Conservation (phyloP, 805 yeast species). For the Groenewaldozyma tartarivorans region DNA sequence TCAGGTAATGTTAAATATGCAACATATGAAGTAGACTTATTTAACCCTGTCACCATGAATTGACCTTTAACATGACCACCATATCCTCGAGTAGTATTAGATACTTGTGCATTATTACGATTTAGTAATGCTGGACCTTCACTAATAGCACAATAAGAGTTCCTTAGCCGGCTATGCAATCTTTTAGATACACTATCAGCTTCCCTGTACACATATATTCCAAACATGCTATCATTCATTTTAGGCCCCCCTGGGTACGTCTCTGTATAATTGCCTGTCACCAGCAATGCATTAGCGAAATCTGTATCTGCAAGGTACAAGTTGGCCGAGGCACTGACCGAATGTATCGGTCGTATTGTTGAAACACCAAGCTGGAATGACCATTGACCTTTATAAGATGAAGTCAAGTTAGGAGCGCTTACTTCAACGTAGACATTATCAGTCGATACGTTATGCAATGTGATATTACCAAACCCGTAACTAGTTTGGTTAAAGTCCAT, state of each 20-base stretch:
- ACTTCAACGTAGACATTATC: constrained; percentile 13
- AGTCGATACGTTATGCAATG: constrained; percentile 22
- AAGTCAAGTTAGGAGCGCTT: constrained; percentile 9
- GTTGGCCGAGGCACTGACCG: constrained; percentile 9
- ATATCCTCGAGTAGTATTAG: constrained; percentile 36
- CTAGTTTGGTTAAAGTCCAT: constrained; percentile 15
- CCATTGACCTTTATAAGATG: constrained; percentile 33
- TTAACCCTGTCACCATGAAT: constrained; percentile 52
- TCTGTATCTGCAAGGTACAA: constrained; percentile 59
- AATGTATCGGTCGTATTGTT: constrained; percentile 9
- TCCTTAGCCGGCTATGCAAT: constrained; percentile 6
- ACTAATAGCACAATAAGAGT: constrained; percentile 65
- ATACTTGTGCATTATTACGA: constrained; percentile 23
- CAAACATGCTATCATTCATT: constrained; percentile 11
- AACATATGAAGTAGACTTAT: constrained; percentile 49
- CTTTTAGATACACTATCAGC: not conserved
- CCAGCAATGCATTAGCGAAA: constrained; percentile 53
- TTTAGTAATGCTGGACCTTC: constrained; percentile 38
- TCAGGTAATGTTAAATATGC: constrained; percentile 54
- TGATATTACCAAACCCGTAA: constrained; percentile 23
- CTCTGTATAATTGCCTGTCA: constrained; percentile 43
- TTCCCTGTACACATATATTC: constrained; percentile 15
- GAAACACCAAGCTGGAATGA: constrained; percentile 52
- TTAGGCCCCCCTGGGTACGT: constrained; percentile 3
- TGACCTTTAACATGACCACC: constrained; percentile 41